Evolutionary conservation across 2,329 filamentous ascomycete genomes (phyloP), one percentile per base, ranked within the genome.

Genomic region (Clarireedia hainanense): DNA sequence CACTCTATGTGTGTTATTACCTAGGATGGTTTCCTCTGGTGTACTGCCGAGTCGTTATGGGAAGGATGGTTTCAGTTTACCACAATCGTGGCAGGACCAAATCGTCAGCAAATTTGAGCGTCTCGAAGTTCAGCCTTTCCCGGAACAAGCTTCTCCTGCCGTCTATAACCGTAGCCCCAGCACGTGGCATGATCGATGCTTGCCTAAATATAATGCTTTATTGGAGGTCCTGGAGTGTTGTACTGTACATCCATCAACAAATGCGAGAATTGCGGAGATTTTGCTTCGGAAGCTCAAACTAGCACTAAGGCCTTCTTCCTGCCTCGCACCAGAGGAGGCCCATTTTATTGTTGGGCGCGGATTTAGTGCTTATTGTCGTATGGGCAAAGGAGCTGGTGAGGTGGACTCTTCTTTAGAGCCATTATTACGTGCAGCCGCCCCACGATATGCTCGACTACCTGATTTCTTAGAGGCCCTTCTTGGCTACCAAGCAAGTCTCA

Each of bases 291-390:
- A 88, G 65, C 70, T 89, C 40, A 81, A 83, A 62, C 76, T 85
- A 24, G 83, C 85, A 0, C 72, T 89, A 46, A 75, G 80, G 20
- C 81, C 83, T 6, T 81, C 81, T 1, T 79, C 79, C 5, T 76
- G 78, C 10, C 71, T 83, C 51, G 76, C 78, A 2, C 81, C 80
- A 3, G 79, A 85, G 59, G 80, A 85, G 66, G 80, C 83, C n/a
- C 77, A 81, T 37, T 90, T 94, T 61, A 87, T 89, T 50, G 77
- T 86, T 56, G 88, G 86, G 9, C 84, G 84, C 61, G 89, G 88
- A 0, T 89, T 94, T 65, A 81, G 81, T 57, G 81, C 85, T 4
- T 89, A 91, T 63, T 75, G 89, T 26, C 76, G 80, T 49, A 83
- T 89, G 76, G 82, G 78, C 52, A 78, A 76, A 58, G 75, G 78